Percentiles rank a stretch among this genome's conserved stretches.
These are phyloP conservation scores for Xylaria sp. DNA, from an alignment of 2,329 filamentous ascomycete species.

Conservation along the genomic window DNA sequence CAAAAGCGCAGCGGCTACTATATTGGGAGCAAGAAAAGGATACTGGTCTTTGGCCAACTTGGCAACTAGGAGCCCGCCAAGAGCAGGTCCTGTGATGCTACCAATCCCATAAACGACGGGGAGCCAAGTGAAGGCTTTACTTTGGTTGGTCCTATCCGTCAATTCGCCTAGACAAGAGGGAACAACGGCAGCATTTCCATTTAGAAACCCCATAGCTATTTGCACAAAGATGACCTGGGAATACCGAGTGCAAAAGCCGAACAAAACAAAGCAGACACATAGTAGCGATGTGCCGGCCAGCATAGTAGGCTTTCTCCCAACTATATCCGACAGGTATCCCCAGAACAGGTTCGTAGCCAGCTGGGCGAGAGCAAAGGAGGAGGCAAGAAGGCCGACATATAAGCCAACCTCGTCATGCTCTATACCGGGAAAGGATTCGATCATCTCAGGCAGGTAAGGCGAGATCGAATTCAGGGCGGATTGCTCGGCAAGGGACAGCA, in stretches of 20 bases:
- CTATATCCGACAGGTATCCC: slow-evolving; percentile 83
- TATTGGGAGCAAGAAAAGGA: slow-evolving; percentile 87
- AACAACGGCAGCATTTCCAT: slow-evolving; percentile 94
- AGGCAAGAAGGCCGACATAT: slow-evolving; percentile 91
- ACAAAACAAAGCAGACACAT: slow-evolving; percentile 81
- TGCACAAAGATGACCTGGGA: slow-evolving; percentile 90
- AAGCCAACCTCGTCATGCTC: slow-evolving; percentile 76
- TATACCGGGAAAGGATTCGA: slow-evolving; percentile 84
- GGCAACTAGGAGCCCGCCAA: slow-evolving; percentile 87
- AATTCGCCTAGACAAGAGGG: slow-evolving; percentile 95
- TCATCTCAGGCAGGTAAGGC: slow-evolving; percentile 95
- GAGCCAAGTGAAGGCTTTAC: slow-evolving; percentile 89
- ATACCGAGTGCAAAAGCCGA: slow-evolving; percentile 85
- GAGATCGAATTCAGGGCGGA: slow-evolving; percentile 96
- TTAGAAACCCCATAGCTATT: slow-evolving; percentile 88
- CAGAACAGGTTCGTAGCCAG: slow-evolving; percentile 92
- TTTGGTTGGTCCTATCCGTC: slow-evolving; percentile 95
- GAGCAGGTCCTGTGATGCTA: slow-evolving; percentile 88
- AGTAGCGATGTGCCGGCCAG: slow-evolving; percentile 85
- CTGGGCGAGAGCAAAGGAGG: slow-evolving; percentile 90
- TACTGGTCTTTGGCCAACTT: slow-evolving; percentile 68
- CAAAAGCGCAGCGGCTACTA: slow-evolving; percentile 79
- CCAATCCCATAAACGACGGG: slow-evolving; percentile 97
- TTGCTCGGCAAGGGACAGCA: slow-evolving; percentile 93
- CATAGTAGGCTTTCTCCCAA: slow-evolving; percentile 85